A percentile compares a stretch with the other conserved stretches of the same genome.
phyloP scores from a whole-genome alignment of 768 basidiomycete genomes.

The Leccinum ochraceum region DNA sequence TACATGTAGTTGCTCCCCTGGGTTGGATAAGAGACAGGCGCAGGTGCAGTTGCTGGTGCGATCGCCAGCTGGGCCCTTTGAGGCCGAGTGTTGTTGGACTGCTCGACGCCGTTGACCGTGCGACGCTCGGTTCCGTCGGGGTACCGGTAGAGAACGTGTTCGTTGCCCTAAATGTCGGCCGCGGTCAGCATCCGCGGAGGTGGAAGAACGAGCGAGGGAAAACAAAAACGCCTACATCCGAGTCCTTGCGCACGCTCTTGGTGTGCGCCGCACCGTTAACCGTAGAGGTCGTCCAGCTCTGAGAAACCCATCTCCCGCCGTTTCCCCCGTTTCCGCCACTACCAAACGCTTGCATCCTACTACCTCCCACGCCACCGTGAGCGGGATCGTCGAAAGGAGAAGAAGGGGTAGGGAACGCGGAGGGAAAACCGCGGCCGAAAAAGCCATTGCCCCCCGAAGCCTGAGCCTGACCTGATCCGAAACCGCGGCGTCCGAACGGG shows the following conservation, averaged over 20 bases:
- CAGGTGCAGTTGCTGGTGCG: not conserved
- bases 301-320: slow-evolving; percentile 44
- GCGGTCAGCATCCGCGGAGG: slow-evolving; percentile 3
- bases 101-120: slow-evolving; percentile 68
- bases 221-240: slow-evolving; percentile 46
- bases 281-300: slow-evolving; percentile 56
- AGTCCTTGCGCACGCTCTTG: slow-evolving; percentile 55
- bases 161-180: slow-evolving; percentile 59
- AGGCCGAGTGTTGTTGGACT: slow-evolving; percentile 21
- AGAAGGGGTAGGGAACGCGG: slow-evolving; percentile 6
- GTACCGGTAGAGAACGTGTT: slow-evolving; percentile 64
- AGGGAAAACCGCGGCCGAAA: slow-evolving; percentile 10
- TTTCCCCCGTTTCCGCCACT: slow-evolving; percentile 2
- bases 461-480: slow-evolving; percentile 13
- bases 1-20: not conserved
- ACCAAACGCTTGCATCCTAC: slow-evolving; percentile 13
- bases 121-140: slow-evolving; percentile 67
- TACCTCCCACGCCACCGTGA: slow-evolving; percentile 18
- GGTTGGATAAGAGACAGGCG: not conserved
- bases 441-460: slow-evolving; percentile 14
- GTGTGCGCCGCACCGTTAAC: slow-evolving; percentile 70
- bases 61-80: slow-evolving; percentile 14
- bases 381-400: slow-evolving; percentile 13
- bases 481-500: slow-evolving; percentile 19
- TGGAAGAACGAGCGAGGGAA: not conserved